A percentile compares a stretch with the other conserved stretches of the same genome.
Conservation (phyloP, 2,329 filamentous ascomycete genomes). For the Tolypocladium ophioglossoides region DNA sequence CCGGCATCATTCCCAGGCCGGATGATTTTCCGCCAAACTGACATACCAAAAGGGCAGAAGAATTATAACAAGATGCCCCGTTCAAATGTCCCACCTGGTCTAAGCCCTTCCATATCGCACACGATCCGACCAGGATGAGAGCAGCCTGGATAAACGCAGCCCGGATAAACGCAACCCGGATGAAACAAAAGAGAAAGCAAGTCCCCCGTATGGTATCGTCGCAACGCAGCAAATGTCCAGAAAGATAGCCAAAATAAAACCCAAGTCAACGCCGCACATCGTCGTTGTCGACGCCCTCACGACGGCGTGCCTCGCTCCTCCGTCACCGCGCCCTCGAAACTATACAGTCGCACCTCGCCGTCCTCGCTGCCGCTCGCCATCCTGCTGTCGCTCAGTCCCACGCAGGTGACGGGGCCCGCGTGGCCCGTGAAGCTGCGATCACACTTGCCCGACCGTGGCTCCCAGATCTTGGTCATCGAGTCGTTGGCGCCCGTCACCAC, state of each 20-base stretch:
- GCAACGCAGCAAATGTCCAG: not conserved
- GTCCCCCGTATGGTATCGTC: not conserved
- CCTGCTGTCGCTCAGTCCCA: conserved; percentile 78
- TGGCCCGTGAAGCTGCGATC: conserved; percentile 90
- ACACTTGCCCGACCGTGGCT: conserved; percentile 81
- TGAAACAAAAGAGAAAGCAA: not conserved
- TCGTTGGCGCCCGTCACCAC: conserved; percentile 88
- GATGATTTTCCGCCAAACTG: not conserved
- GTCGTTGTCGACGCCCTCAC: conserved; percentile 12
- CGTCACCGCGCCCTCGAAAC: conserved; percentile 49
- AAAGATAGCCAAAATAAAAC: not conserved
- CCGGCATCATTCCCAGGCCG: too few species aligned
- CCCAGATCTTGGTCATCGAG: conserved; percentile 89
- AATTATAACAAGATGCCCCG: too few species aligned
- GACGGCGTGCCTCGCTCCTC: conserved; percentile 41
- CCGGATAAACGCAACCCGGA: not conserved
- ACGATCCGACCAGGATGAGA: not conserved
- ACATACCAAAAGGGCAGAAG: not conserved
- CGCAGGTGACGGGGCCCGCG: conserved; percentile 82
- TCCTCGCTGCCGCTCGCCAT: conserved; percentile 92
- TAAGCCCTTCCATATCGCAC: not conserved
- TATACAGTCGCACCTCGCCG: conserved; percentile 78
- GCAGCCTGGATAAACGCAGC: not conserved
- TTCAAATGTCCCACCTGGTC: too few species aligned
- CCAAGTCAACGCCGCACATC: too few species aligned